These are phyloP conservation scores for Fragaria nilgerrensis DNA, from an alignment of 306 rosid species.

Conservation along the genomic window DNA sequence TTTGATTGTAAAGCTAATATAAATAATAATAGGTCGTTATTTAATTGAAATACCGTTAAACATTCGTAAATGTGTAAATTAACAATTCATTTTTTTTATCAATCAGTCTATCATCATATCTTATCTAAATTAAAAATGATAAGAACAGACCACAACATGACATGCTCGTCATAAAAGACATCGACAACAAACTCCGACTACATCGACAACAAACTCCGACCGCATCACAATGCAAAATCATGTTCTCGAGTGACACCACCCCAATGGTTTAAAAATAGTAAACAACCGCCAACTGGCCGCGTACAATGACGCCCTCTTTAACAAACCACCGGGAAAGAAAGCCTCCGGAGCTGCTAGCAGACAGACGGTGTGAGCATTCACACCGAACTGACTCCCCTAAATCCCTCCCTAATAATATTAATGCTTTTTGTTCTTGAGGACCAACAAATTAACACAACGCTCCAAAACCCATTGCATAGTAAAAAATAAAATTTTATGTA, in stretches of 20 bases:
- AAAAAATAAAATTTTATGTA: neutral
- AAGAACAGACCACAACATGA: too few relatives aligned
- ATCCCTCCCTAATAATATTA: neutral
- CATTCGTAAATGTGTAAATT: too few relatives aligned
- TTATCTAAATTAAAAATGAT: too few relatives aligned
- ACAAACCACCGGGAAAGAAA: neutral
- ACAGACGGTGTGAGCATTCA: neutral
- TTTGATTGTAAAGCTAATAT: too few relatives aligned
- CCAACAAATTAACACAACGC: neutral
- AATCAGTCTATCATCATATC: too few relatives aligned
- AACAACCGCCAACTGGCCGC: neutral
- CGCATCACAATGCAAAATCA: too few relatives aligned
- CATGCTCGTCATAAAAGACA: neutral
- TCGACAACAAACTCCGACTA: neutral
- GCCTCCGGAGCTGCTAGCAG: too few relatives aligned
- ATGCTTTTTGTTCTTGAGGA: neutral
- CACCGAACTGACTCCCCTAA: neutral
- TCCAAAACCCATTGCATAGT: slow-evolving; percentile 1
- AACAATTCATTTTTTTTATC: too few relatives aligned
- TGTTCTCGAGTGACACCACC: neutral
- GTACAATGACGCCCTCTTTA: neutral
- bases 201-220: too few relatives aligned
- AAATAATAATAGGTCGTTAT: too few relatives aligned
- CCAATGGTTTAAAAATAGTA: neutral
- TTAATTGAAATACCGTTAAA: too few relatives aligned